Base-by-base conservation (phyloP, 441 rosid species). In the Erodium chrysanthum region DNA sequence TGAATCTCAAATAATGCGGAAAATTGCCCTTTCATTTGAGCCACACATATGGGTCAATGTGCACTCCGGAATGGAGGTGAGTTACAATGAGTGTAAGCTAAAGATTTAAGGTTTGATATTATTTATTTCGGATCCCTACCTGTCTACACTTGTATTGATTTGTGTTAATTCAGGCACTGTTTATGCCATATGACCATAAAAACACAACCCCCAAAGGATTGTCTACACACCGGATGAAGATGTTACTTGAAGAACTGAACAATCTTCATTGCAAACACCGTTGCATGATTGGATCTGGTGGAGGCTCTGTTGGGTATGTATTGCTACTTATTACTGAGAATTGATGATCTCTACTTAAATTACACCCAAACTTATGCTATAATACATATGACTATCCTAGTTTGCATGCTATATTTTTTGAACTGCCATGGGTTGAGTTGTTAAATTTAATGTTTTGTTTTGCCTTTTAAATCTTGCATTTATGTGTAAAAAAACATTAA, bases 231-330 rank as follows among this genome's bases (percentile, higher is more conserved):
- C 77, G 35, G 66, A 95, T 95, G 97, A 82, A 84, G 69, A 71
- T 79, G 22, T 68, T 95, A 86, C 98, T 95, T 46, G 88, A 84
- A 76, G 77, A 86, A 75, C 73, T 95, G 67, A 90, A 92, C 74
- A 79, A 77, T 70, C 76, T 73, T 46, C 97, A 91, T 75, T 93
- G 91, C 83, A 86, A 85, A 18, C 79, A 82, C 35, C 96, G 75
- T 60, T 95, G 99, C 85, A 83, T 90, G 88, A 82, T 87, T 71
- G 99, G 98, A 37, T 90, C 95, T 0, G 99, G 99, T 1, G 99
- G 99, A 72, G 99, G 97, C 75, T 95, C 99, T 73, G 99, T 94
- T 67, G 99, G 99, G 99, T 94, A 64, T 74, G 97, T 86, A 40
- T 73, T 69, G 3, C 3, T 25, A 21, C 71, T 65, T 70, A 18